A percentile compares a stretch with the other conserved stretches of the same genome.
Evolutionary conservation across 1,284 basidiomycete species (phyloP).

Genomic region (Phaffia rhodozyma): DNA sequence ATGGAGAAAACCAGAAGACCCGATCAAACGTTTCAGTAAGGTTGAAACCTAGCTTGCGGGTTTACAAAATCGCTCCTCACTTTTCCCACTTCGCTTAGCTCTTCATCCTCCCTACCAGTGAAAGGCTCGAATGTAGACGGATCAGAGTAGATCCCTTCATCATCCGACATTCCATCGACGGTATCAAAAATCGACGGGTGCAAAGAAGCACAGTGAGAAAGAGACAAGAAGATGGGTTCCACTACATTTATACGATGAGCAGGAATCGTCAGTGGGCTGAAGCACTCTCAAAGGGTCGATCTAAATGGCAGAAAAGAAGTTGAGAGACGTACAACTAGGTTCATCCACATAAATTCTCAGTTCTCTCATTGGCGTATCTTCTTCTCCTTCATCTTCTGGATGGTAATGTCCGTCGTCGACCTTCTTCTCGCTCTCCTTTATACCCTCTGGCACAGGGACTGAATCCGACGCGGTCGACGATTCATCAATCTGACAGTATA

Average conservation of each 20-base stretch:
- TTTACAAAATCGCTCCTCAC: slow-evolving; percentile 83
- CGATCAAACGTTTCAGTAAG: slow-evolving; percentile 48
- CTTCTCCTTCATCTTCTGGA: slow-evolving; percentile 40
- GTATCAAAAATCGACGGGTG: slow-evolving; percentile 57
- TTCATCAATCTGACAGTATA: slow-evolving; percentile 85
- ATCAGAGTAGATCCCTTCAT: slow-evolving; percentile 43
- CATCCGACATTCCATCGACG: slow-evolving; percentile 43
- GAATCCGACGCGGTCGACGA: slow-evolving; percentile 20
- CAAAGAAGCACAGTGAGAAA: slow-evolving; percentile 78
- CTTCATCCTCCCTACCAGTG: slow-evolving; percentile 48
- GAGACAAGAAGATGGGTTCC: slow-evolving; percentile 71
- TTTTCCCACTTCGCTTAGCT: slow-evolving; percentile 74
- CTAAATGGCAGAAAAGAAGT: background rate
- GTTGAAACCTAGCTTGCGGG: slow-evolving; percentile 59
- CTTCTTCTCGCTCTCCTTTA: slow-evolving; percentile 19
- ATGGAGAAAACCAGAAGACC: background rate
- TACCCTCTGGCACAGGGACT: background rate
- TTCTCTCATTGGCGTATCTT: slow-evolving; percentile 54
- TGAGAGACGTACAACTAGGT: slow-evolving; percentile 46
- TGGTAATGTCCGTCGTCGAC: slow-evolving; percentile 15
- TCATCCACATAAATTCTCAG: slow-evolving; percentile 56
- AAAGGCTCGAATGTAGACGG: slow-evolving; percentile 38
- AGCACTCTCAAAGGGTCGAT: background rate
- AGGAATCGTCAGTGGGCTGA: background rate
- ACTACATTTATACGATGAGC: slow-evolving; percentile 41